These are phyloP conservation scores for Aspergillus pseudoviridinutans DNA, from an alignment of 2,329 filamentous ascomycete species.

Conservation along the genomic window DNA sequence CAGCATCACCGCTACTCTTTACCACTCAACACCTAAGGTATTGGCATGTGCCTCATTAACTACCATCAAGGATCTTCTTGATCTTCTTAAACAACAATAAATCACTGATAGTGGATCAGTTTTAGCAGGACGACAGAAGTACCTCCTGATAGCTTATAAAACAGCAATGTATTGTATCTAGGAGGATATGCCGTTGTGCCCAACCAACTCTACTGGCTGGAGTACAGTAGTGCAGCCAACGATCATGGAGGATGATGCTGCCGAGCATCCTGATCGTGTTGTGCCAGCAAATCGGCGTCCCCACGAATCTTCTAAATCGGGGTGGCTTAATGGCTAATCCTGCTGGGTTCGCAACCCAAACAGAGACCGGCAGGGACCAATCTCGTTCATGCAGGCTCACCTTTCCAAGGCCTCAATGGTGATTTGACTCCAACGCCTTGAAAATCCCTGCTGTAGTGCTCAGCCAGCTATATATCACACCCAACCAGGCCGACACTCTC, in stretches of 20 bases:
- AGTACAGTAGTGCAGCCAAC: conserved; percentile 9
- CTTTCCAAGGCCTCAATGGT: neutral
- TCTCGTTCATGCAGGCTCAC: conserved; percentile 9
- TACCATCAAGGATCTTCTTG: neutral
- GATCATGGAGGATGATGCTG: conserved; percentile 8
- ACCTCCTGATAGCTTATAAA: neutral
- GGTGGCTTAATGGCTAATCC: neutral
- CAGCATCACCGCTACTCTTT: conserved; percentile 29
- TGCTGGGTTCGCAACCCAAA: neutral
- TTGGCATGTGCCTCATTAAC: neutral
- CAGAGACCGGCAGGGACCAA: neutral
- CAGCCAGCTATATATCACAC: conserved; percentile 14
- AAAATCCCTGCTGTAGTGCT: conserved; percentile 7
- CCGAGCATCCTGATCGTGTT: conserved; percentile 3
- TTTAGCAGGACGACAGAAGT: neutral
- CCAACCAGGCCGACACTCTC: conserved; percentile 11
- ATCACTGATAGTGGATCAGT: neutral
- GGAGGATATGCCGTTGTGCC: neutral
- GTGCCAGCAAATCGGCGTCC: conserved; percentile 12
- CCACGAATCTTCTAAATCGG: conserved; percentile 17
- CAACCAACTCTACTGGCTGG: conserved; percentile 3
- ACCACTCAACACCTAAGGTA: neutral
- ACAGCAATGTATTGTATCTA: neutral
- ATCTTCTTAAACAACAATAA: neutral
- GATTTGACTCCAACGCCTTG: neutral